Percentiles rank a stretch among this genome's conserved stretches.
Conservation (phyloP, 2,329 filamentous ascomycete species). For the Aurifilum marmelostoma region DNA sequence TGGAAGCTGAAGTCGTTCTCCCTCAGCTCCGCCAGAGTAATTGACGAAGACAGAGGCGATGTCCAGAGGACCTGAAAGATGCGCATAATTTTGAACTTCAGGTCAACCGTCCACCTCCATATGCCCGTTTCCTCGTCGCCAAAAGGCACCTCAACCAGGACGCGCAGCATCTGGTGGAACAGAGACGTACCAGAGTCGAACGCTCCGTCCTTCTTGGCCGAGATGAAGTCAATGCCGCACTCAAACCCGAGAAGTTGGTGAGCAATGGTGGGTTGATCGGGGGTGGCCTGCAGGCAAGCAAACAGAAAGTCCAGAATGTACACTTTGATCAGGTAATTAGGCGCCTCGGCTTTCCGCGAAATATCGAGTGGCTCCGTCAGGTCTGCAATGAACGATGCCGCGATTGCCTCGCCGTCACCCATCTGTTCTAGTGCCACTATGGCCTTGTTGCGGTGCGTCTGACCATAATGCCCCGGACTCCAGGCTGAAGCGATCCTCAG, state of each 20-base stretch:
- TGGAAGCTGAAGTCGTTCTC: slow-evolving; percentile 79
- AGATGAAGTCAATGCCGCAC: slow-evolving; percentile 72
- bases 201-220: slow-evolving; percentile 67
- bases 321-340: slow-evolving; percentile 80
- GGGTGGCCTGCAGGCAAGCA: slow-evolving; percentile 74
- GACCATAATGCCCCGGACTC: slow-evolving; percentile 61
- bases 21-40: slow-evolving; percentile 80
- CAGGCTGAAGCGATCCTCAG: slow-evolving; percentile 76
- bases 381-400: slow-evolving; percentile 71
- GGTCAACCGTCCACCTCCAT: slow-evolving; percentile 68
- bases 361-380: slow-evolving; percentile 72
- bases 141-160: slow-evolving; percentile 72
- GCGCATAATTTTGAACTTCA: slow-evolving; percentile 71
- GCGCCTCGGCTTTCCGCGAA: slow-evolving; percentile 68
- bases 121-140: slow-evolving; percentile 61
- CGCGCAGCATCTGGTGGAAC: slow-evolving; percentile 77
- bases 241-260: slow-evolving; percentile 89
- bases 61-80: slow-evolving; percentile 83
- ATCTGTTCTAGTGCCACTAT: slow-evolving; percentile 86
- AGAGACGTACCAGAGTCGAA: slow-evolving; percentile 76
- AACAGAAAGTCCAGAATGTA: slow-evolving; percentile 86
- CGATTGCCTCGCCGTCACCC: slow-evolving; percentile 78
- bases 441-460: slow-evolving; percentile 76
- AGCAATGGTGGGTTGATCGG: slow-evolving; percentile 81
- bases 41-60: slow-evolving; percentile 74